Base-by-base conservation (phyloP, 2,329 filamentous ascomycete genomes). In the Aureobasidium leucospermi region DNA sequence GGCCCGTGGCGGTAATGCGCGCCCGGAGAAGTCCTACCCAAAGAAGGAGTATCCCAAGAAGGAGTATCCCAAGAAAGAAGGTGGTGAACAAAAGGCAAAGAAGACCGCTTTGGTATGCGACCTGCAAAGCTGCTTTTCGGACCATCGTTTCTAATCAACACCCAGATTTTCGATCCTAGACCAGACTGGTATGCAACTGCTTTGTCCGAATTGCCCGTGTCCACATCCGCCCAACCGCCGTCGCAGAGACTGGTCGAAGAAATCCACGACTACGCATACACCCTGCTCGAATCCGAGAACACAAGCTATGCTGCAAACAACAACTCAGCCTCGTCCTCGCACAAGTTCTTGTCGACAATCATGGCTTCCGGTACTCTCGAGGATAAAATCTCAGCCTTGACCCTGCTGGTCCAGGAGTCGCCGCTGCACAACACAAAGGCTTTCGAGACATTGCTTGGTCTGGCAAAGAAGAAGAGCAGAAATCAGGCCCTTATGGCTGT, bases 331-430 rank as follows among this genome's bases (percentile, higher is more conserved):
- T 90, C 90, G 29, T 94, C 93, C 2, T 93, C 92, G 42, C 89
- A 95, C 74, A 96, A 92, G 72, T 99, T 99, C 78, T 86, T 97
- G 79, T 90, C 92, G 1, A 96, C 91, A 16, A 96, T 99, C 71
- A 96, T 97, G 89, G 80, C 90, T 9, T 95, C 92, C 1, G 94
- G 94, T 79, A 99, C 95, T 9, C 83, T 97, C 66, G 95, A 91
- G 59, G 94, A 99, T 73, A 97, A 96, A 73, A 88, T 97, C 45
- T 99, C 94, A 2, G 95, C 94, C 3, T 79, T 99, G 68, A 99
- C 94, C 4, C 79, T 99, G 66, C 88, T 94, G 59, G 86, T 96
- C 11, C 95, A 99, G 76, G 94, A 99, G 74, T 97, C 95, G 8
- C 94, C 94, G 16, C 77, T 97, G 55, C 94, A 99, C 74, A 97